phyloP scores from a whole-genome alignment of 1,284 basidiomycete genomes.

The Sanghuangporus weigelae region DNA sequence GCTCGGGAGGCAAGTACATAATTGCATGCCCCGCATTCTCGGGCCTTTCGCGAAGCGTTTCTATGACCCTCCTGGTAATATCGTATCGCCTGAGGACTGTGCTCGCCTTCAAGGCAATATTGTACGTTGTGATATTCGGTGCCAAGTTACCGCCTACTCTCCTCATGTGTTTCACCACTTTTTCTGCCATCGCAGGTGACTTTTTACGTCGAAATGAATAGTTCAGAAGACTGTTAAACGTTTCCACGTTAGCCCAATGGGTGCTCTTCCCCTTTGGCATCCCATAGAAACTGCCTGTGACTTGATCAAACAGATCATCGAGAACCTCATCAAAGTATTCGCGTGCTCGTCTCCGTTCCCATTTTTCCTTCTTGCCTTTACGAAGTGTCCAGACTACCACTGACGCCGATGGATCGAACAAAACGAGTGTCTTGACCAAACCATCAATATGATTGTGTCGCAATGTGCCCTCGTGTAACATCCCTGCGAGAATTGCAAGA shows the following conservation, averaged over 20 bases:
- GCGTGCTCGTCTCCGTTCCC: conserved; percentile 40
- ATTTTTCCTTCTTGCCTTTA: conserved; percentile 23
- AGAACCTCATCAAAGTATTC: conserved; percentile 56
- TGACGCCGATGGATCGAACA: conserved; percentile 39
- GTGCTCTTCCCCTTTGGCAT: neutral
- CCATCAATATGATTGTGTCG: conserved; percentile 38
- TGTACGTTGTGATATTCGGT: conserved; percentile 47
- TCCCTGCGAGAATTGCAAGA: conserved; percentile 49
- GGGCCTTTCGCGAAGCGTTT: conserved; percentile 1
- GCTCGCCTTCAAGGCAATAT: conserved; percentile 51
- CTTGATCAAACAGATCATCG: conserved; percentile 34
- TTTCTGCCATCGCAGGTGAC: conserved; percentile 41
- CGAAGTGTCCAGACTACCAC: conserved; percentile 40
- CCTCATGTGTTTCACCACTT: conserved; percentile 52
- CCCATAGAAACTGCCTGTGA: conserved; percentile 10
- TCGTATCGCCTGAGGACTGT: conserved; percentile 46
- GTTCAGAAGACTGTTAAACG: conserved; percentile 60
- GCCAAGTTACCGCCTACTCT: conserved; percentile 33
- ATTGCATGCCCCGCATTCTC: neutral
- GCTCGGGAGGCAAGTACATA: neutral
- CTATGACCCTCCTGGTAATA: conserved; percentile 33
- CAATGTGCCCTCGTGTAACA: conserved; percentile 45
- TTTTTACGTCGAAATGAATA: conserved; percentile 59
- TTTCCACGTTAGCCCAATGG: neutral
- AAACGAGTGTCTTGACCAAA: conserved; percentile 45